Evolutionary conservation across 331 rosid species (phyloP).

Genomic region (Saraca asoca): DNA sequence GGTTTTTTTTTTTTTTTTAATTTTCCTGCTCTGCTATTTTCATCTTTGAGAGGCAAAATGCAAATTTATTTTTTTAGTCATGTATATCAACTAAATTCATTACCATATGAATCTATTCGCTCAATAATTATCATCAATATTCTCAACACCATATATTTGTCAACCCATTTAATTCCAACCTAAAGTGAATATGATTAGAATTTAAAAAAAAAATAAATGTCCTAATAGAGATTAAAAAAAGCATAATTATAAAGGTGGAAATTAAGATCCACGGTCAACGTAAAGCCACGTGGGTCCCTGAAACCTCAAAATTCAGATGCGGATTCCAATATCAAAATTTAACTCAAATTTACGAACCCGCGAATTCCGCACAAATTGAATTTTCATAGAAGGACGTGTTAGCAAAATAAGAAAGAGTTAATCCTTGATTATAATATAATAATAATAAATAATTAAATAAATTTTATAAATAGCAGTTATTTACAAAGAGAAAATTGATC

Average conservation of each 20-base stretch:
- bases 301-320: constrained; percentile 33
- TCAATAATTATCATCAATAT: too few species aligned
- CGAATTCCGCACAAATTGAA: constrained; percentile 46
- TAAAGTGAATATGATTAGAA: neutral
- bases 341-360: constrained; percentile 54
- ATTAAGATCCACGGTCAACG: neutral
- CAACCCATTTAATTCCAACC: too few species aligned
- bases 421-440: neutral
- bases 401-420: neutral
- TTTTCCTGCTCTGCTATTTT: too few species aligned
- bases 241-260: neutral
- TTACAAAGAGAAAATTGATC: constrained; percentile 6
- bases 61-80: too few species aligned
- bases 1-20: too few species aligned
- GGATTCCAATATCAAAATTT: constrained; percentile 53
- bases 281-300: constrained; percentile 37
- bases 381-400: neutral
- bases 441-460: neutral
- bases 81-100: too few species aligned
- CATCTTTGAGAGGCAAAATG: too few species aligned
- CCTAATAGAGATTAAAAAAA: neutral
- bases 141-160: too few species aligned
- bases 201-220: neutral
- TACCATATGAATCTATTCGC: too few species aligned
- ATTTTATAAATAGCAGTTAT: neutral